Evolutionary conservation across 306 rosid species (phyloP), one percentile per base, ranked within the genome.

Genomic region (Parietaria judaica): DNA sequence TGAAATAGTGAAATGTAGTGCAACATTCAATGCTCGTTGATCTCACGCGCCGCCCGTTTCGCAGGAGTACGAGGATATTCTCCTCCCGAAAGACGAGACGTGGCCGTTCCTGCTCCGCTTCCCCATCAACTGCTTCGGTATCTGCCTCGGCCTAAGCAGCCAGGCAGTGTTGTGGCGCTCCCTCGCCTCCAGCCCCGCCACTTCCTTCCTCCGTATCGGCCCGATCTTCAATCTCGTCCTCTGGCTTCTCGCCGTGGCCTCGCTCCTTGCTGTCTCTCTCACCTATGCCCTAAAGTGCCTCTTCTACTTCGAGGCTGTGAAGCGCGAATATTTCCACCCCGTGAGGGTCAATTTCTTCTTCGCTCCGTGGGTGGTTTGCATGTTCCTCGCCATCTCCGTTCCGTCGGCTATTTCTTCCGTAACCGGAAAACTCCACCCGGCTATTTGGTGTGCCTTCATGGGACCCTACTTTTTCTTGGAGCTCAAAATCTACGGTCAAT

Each of bases 31-130:
- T 35, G 13, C n/a, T 45, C 44, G 38, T 55, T 17, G 31, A 23
- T 23, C 31, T 23, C 31, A 23, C 31, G 31, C 31, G 31, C 31
- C 31, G 31, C 31, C 31, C 31, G 31, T 23, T 49, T 1, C 58
- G 62, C 73, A 89, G 97, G 95, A 89, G 31, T 53, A 59, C 2
- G 97, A 86, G 65, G 95, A 89, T 68, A 86, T 86, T 64, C 97
- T 89, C 57, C 97, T 89, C 14, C 97, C 97, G 8, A 84, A 83
- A 78, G 95, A 89, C 61, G 86, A 89, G 65, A 74, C 7, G 51
- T 86, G 92, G 95, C 97, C 97, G 12, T 89, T 89, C 63, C 97
- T 89, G 39, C 95, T 89, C 13, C 77, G 95, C 46, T 89, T 86
- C 31, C 95, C 92, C 2, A 84, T 89, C 4, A 91, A 91, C 66